These are phyloP conservation scores for Monosporozyma servazzii DNA, from an alignment of 805 yeast species.

Conservation along the genomic window DNA sequence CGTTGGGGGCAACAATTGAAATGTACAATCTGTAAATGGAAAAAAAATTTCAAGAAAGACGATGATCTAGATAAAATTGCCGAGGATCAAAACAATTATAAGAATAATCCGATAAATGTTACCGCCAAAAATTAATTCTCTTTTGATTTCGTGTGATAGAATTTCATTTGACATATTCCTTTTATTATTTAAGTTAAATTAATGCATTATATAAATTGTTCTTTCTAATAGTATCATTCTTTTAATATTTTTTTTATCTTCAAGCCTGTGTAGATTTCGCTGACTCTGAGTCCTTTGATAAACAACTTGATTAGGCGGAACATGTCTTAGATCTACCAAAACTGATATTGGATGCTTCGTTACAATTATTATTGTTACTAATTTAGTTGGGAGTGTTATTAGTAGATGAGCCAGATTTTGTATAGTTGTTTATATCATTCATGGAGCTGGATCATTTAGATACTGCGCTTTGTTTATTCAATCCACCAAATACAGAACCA, in stretches of 20 bases:
- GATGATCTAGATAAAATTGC: conserved; percentile 27
- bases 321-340: conserved; percentile 13
- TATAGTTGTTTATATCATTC: conserved; percentile 7
- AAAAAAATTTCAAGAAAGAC: conserved; percentile 29
- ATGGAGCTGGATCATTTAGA: conserved; percentile 19
- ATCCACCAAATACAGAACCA: conserved; percentile 21
- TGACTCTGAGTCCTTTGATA: background rate
- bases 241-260: conserved; percentile 4
- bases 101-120: background rate
- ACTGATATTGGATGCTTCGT: conserved; percentile 1
- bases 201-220: background rate
- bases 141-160: background rate
- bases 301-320: conserved; percentile 5
- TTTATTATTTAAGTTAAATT: background rate
- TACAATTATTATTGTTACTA: background rate
- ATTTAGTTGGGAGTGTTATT: background rate
- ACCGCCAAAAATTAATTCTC: background rate
- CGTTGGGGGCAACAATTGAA: conserved; percentile 43
- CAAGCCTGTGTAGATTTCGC: conserved; percentile 9
- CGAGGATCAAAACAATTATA: conserved; percentile 5
- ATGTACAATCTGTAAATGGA: conserved; percentile 47
- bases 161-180: background rate
- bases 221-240: no score
- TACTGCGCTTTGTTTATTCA: conserved; percentile 15
- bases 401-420: background rate